Base-by-base conservation (phyloP, 2,329 filamentous ascomycete species). In the Thielaviopsis populi region DNA sequence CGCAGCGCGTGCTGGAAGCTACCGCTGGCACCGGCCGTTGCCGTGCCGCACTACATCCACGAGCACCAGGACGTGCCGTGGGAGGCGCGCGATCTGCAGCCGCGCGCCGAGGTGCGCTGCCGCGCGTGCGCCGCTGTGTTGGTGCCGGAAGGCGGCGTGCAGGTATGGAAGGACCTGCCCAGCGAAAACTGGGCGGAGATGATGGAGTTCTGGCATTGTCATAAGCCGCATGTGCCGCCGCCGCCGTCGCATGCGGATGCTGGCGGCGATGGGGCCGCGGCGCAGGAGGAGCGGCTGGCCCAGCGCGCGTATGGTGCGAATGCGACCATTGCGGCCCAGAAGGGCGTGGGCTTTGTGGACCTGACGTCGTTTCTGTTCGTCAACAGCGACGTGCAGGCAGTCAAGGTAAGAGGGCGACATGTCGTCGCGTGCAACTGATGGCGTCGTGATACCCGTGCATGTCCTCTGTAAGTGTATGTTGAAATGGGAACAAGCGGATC, bases 191-290 rank as follows among this genome's bases (percentile, higher is more conserved):
- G 94, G 94, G 95, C 94, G 0, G 94, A 99, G 75, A 95, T 99
- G 91, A 99, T 99, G 94, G 95, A 99, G 73, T 95, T 99, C 69
- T 99, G 94, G 94, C 95, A 99, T 74, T 99, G 94, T 71, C 94
- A 99, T 74, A 97, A 97, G 74, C 94, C 95, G 46, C 80, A 85
- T 66, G 78, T 84, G 63, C 77, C 83, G 67, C 73, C 73, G 63
- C 77, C 83, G 67, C 73, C 73, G 19, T 68, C 73, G 24, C 11
- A 22, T 24, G 46, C 46, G 46, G 46, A 24, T 27, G 22, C 15
- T 22, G 46, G 22, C 46, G 19, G 22, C 2, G n/a, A 37, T 40
- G 43, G 30, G 0, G 62, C 65, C 6, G 74, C 77, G 50, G 71
- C 77, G 37, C 70, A 80, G 24, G 75, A 80, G n/a, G 73, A 74